Evolutionary conservation across 1,284 basidiomycete species (phyloP).

Genomic region (Ganoderma sp.): DNA sequence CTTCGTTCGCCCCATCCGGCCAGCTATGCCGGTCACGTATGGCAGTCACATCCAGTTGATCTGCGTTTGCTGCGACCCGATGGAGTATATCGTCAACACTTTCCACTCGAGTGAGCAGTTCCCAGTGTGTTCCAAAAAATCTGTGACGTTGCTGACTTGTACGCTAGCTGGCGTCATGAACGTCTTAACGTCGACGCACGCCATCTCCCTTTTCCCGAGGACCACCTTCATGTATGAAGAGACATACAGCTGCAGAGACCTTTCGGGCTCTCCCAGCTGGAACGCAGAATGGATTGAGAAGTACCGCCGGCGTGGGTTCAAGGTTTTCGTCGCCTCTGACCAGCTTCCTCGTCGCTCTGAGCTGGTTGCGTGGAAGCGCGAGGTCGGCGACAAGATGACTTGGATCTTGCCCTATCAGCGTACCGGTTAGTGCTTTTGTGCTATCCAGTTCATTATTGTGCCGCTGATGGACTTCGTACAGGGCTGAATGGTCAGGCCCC

Average conservation of each 20-base stretch:
- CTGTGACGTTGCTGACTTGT: neutral
- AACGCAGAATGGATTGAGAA: neutral
- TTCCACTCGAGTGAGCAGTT: neutral
- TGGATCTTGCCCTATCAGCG: neutral
- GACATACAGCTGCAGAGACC: neutral
- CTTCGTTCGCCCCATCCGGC: neutral
- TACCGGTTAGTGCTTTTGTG: neutral
- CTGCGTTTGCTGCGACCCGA: neutral
- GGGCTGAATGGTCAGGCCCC: no score
- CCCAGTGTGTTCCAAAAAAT: no score
- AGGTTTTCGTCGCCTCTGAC: neutral
- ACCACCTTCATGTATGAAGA: neutral
- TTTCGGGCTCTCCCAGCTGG: neutral
- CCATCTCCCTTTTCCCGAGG: neutral
- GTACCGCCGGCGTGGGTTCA: neutral
- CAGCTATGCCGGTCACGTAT: no score
- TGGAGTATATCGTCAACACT: neutral
- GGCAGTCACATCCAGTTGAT: neutral
- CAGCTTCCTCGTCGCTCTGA: neutral
- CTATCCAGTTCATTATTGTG: no score
- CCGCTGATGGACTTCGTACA: no score
- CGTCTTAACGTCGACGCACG: neutral
- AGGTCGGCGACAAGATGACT: neutral
- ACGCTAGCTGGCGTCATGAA: neutral
- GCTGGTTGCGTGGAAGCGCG: neutral